These are phyloP conservation scores for Colletotrichum sp. DNA, from an alignment of 2,329 filamentous ascomycete species.

Conservation along the genomic window DNA sequence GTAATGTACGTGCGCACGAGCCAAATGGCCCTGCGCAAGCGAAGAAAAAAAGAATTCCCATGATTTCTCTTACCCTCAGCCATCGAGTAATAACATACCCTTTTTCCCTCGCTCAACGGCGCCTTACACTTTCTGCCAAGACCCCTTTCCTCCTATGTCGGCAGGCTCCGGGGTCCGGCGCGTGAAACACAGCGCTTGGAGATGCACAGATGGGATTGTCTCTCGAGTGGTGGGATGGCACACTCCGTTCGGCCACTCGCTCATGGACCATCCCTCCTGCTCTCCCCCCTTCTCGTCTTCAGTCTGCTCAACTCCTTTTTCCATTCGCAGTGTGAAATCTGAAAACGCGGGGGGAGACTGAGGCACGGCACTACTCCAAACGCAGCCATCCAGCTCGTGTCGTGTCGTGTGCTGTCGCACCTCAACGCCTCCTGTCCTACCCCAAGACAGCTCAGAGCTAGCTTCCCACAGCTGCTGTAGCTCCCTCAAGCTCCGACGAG, in stretches of 20 bases:
- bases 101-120: background rate
- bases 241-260: background rate
- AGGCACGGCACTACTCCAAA: background rate
- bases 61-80: conserved; percentile 18
- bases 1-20: background rate
- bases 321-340: background rate
- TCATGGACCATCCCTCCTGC: background rate
- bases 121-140: background rate
- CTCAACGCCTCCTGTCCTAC: background rate
- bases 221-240: background rate
- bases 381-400: background rate
- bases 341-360: background rate
- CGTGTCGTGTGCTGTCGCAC: background rate
- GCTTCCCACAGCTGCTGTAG: background rate
- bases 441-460: background rate
- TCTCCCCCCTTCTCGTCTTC: background rate
- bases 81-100: conserved; percentile 18
- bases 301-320: background rate
- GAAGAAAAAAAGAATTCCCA: background rate
- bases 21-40: background rate
- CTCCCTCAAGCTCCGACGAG: background rate
- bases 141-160: background rate
- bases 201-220: conserved; percentile 12
- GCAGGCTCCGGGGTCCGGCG: conserved; percentile 17
- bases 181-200: conserved; percentile 19